Evolutionary conservation across 371 early-diverging fungal species (phyloP).

Genomic region (Amoeboaphelidium occidentale): DNA sequence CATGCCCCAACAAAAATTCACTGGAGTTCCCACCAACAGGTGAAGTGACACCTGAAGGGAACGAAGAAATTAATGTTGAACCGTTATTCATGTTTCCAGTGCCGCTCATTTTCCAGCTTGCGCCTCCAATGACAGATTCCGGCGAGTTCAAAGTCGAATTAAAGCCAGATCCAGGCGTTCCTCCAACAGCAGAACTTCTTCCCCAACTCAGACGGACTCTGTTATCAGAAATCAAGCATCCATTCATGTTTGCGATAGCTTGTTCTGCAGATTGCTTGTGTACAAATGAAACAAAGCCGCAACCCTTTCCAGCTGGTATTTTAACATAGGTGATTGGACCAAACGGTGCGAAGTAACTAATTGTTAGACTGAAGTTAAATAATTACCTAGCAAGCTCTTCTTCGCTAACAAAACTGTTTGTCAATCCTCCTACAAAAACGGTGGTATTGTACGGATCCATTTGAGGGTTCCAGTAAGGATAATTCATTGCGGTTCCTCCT

Average conservation of each 20-base stretch:
- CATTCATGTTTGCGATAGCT: conserved; percentile 67
- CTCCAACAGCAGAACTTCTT: too few relatives aligned
- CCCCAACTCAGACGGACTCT: background rate
- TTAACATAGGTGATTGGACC: conserved; percentile 73
- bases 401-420: conserved; percentile 36
- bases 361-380: background rate
- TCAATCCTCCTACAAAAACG: conserved; percentile 78
- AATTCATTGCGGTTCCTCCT: too few relatives aligned
- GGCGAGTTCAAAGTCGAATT: too few relatives aligned
- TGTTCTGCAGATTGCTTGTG: conserved; percentile 53
- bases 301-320: conserved; percentile 73
- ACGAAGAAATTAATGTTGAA: too few relatives aligned
- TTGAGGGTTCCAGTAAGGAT: too few relatives aligned
- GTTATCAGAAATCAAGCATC: conserved; percentile 37
- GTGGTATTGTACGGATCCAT: conserved; percentile 74
- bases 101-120: too few relatives aligned
- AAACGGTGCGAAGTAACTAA: conserved; percentile 40
- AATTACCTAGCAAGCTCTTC: conserved; percentile 34
- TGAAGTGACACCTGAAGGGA: too few relatives aligned
- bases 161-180: too few relatives aligned
- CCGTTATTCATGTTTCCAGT: too few relatives aligned
- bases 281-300: conserved; percentile 77
- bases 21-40: too few relatives aligned
- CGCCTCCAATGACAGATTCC: too few relatives aligned
- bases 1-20: too few relatives aligned